Evolutionary conservation across 2,329 filamentous ascomycete species (phyloP).

Genomic region (Diaporthe vaccinii): DNA sequence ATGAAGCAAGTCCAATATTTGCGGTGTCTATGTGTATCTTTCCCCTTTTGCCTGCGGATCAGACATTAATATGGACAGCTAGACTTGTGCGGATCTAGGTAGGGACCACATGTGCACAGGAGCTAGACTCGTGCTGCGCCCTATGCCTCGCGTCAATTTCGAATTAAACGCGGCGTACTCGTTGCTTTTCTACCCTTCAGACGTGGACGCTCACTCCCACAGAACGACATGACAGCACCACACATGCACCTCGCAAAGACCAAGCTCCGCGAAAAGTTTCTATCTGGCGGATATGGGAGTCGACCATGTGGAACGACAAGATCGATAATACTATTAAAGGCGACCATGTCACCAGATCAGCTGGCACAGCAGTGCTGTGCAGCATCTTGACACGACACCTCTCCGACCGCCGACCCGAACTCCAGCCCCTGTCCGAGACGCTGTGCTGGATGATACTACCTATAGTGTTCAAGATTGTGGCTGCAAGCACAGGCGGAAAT

Average conservation of each 20-base stretch:
- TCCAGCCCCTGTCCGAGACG: slow-evolving; percentile 48
- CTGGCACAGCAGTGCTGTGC: slow-evolving; percentile 46
- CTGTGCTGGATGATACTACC: slow-evolving; percentile 51
- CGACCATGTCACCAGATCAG: slow-evolving; percentile 42
- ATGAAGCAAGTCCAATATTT: background rate
- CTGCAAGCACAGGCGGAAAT: slow-evolving; percentile 26
- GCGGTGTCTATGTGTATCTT: background rate
- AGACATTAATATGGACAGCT: background rate
- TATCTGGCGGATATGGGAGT: background rate
- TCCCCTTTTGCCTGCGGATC: background rate
- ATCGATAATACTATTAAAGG: background rate
- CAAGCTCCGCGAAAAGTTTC: background rate
- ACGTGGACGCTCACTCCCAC: background rate
- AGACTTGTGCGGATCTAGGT: background rate
- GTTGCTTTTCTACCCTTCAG: background rate
- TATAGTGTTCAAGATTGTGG: slow-evolving; percentile 38
- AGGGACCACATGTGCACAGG: background rate
- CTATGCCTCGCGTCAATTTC: background rate
- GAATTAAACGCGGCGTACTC: background rate
- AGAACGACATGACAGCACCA: background rate
- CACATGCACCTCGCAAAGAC: background rate
- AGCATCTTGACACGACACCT: slow-evolving; percentile 44
- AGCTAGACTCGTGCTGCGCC: background rate
- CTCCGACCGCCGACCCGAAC: slow-evolving; percentile 44
- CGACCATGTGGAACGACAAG: slow-evolving; percentile 12